Evolutionary conservation across 495 filamentous ascomycete genomes (phyloP).

Genomic region (Neurospora tetrasperma): DNA sequence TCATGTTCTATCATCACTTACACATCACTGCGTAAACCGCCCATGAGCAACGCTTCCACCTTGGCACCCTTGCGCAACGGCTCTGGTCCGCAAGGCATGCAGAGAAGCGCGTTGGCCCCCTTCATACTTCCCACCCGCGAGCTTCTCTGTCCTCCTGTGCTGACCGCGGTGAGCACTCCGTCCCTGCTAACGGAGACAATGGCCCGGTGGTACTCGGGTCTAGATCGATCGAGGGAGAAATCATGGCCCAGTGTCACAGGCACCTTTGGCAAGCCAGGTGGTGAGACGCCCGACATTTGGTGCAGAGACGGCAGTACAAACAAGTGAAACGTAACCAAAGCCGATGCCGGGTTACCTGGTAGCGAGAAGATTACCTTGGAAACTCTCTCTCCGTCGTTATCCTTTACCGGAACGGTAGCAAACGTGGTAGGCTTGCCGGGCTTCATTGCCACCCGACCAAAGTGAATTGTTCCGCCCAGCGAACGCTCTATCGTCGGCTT

Average conservation of each 20-base stretch:
- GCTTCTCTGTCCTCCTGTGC: constrained; percentile 84
- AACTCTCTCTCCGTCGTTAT: constrained; percentile 44
- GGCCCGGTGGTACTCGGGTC: constrained; percentile 83
- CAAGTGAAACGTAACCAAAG: constrained; percentile 83
- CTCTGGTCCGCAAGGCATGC: constrained; percentile 47
- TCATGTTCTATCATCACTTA: constrained; percentile 2
- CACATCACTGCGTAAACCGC: constrained; percentile 21
- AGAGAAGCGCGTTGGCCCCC: constrained; percentile 77
- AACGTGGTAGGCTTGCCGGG: constrained; percentile 97
- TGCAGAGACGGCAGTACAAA: constrained; percentile 88
- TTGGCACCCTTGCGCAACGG: constrained; percentile 32
- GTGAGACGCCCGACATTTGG: constrained; percentile 48
- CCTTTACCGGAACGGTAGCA: constrained; percentile 67
- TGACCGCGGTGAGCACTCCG: constrained; percentile 63
- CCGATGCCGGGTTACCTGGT: constrained; percentile 89
- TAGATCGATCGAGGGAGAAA: constrained; percentile 56
- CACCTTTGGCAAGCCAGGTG: constrained; percentile 59
- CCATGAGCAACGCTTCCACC: constrained; percentile 37
- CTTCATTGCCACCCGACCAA: constrained; percentile 95
- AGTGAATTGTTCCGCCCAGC: constrained; percentile 89
- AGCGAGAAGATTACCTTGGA: constrained; percentile 78
- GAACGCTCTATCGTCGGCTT: constrained; percentile 93
- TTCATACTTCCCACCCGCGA: constrained; percentile 80
- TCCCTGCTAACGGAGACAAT: constrained; percentile 45
- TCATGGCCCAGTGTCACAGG: constrained; percentile 62